Evolutionary conservation across 163 green algal species (phyloP).

Genomic region (Chlamydomonas reinhardtii): DNA sequence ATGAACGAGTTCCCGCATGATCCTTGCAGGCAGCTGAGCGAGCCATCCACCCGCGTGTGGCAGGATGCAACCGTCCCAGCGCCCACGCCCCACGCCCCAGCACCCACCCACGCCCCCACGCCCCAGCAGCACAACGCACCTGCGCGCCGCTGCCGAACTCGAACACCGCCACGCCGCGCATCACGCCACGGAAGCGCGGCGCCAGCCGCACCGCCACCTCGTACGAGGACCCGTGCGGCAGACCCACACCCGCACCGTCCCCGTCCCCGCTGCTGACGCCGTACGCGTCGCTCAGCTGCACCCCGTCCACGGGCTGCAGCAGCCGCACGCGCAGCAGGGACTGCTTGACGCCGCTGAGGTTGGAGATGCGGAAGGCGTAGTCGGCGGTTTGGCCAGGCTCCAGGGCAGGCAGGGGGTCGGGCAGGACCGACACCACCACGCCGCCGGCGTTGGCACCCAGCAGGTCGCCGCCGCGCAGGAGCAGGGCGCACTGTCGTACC

Average conservation of each 20-base stretch:
- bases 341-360: background rate
- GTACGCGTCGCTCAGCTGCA: background rate
- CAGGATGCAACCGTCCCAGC: no score
- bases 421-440: background rate
- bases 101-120: no score
- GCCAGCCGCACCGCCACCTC: background rate
- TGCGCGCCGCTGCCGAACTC: background rate
- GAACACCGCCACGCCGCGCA: slow-evolving; percentile 2
- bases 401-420: background rate
- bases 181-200: background rate
- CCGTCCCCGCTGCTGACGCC: background rate
- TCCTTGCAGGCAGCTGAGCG: no score
- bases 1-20: no score
- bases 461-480: background rate
- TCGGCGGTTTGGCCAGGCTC: background rate
- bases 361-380: background rate
- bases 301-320: slow-evolving; percentile 5
- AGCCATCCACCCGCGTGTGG: no score
- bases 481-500: background rate
- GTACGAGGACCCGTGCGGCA: background rate
- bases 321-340: background rate
- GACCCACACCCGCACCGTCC: background rate
- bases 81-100: no score
- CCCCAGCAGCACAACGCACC: background rate
- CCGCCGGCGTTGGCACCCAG: background rate